Percentiles rank a stretch among this genome's conserved stretches.
Conservation (phyloP, 2,329 filamentous ascomycete species). For the Trichoderma semiorbis region DNA sequence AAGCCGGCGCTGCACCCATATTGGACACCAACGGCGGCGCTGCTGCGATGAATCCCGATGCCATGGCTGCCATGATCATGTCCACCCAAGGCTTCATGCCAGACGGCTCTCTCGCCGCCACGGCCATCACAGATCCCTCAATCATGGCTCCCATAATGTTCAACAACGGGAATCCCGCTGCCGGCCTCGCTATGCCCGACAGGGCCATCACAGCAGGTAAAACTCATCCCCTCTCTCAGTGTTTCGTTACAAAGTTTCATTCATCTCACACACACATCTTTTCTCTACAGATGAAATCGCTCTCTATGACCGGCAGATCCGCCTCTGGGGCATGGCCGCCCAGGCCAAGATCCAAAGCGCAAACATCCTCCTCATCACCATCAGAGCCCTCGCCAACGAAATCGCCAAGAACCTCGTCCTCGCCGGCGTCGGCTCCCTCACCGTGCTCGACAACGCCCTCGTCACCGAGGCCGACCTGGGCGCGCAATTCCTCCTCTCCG, state of each 20-base stretch:
- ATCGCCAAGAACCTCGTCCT: conserved; percentile 97
- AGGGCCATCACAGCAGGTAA: conserved; percentile 36
- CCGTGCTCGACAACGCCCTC: conserved; percentile 73
- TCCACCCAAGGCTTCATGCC: conserved; percentile 25
- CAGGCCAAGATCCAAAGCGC: conserved; percentile 89
- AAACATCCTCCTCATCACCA: conserved; percentile 82
- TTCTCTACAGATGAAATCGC: conserved; percentile 76
- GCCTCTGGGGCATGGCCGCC: conserved; percentile 93
- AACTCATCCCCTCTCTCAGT: not conserved
- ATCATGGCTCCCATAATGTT: conserved; percentile 33
- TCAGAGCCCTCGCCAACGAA: conserved; percentile 87
- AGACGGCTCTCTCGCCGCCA: conserved; percentile 25
- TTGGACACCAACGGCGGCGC: conserved; percentile 10
- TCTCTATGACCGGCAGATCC: conserved; percentile 94
- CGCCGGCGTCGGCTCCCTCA: conserved; percentile 86
- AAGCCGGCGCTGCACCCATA: not conserved
- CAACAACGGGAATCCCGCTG: conserved; percentile 28
- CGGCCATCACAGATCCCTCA: conserved; percentile 27
- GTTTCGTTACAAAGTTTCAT: not conserved
- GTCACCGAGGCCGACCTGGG: conserved; percentile 79
- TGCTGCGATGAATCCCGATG: conserved; percentile 7
- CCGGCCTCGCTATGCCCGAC: conserved; percentile 18
- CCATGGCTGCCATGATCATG: conserved; percentile 13
- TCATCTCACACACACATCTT: not conserved
- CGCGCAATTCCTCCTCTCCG: conserved; percentile 74